These are phyloP conservation scores for Quercus aquifolioides DNA, from an alignment of 306 rosid species.

Conservation along the genomic window DNA sequence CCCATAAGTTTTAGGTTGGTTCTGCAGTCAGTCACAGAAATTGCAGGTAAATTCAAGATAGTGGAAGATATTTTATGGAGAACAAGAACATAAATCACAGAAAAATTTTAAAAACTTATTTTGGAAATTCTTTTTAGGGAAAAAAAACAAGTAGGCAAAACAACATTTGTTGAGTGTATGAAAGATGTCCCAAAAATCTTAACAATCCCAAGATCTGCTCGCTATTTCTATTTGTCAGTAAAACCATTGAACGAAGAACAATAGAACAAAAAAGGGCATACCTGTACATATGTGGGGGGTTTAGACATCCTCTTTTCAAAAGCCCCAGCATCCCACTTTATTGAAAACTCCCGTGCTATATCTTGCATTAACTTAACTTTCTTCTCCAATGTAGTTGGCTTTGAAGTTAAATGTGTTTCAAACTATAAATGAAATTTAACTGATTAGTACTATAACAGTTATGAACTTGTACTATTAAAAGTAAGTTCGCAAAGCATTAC, in stretches of 20 bases:
- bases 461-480: constrained; percentile 1
- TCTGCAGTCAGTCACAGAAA: constrained; percentile 54
- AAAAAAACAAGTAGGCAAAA: neutral
- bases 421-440: constrained; percentile 49
- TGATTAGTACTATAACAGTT: constrained; percentile 26
- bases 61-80: constrained; percentile 7
- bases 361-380: constrained; percentile 72
- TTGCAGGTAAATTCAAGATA: constrained; percentile 8
- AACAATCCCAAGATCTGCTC: neutral
- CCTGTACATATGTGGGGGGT: constrained; percentile 54
- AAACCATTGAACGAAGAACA: neutral
- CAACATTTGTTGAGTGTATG: neutral
- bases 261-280: constrained; percentile 24
- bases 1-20: constrained; percentile 33
- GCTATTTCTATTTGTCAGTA: neutral
- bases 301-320: constrained; percentile 75
- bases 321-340: constrained; percentile 78
- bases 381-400: constrained; percentile 65
- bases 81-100: neutral
- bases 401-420: constrained; percentile 64
- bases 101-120: neutral
- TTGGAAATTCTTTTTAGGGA: neutral
- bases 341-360: constrained; percentile 72
- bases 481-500: constrained; percentile 28
- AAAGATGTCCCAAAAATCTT: neutral